A percentile compares a stretch with the other conserved stretches of the same genome.
Conservation (phyloP, 2,329 filamentous ascomycete species). For the Botrytis cinerea region DNA sequence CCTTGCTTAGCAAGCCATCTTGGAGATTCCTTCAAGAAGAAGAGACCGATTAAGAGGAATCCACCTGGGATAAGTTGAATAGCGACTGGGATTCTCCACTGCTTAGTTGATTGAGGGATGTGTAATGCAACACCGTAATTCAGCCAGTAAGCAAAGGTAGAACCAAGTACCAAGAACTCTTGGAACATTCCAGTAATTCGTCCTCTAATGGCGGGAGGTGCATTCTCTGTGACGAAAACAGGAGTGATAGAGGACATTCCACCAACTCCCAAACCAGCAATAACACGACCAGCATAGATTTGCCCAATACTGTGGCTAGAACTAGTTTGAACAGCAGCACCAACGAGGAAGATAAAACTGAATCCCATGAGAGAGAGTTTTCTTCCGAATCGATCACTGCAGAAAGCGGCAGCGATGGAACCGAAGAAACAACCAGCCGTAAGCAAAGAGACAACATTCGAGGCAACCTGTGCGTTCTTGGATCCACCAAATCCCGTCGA, state of each 20-base stretch:
- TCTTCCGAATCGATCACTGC: conserved; percentile 50
- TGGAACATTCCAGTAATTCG: conserved; percentile 48
- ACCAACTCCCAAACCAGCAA: conserved; percentile 46
- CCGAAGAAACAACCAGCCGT: conserved; percentile 55
- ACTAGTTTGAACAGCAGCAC: conserved; percentile 29
- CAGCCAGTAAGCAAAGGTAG: conserved; percentile 57
- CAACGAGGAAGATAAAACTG: conserved; percentile 44
- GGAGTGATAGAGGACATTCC: conserved; percentile 51
- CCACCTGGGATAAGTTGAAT: conserved; percentile 34
- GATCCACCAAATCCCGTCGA: conserved; percentile 29
- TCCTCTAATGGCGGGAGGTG: conserved; percentile 47
- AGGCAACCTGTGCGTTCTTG: conserved; percentile 30
- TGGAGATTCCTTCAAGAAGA: conserved; percentile 47
- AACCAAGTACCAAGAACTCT: conserved; percentile 44
- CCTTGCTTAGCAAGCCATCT: conserved; percentile 69
- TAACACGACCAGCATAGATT: conserved; percentile 34
- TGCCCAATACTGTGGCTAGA: conserved; percentile 28
- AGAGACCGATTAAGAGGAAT: conserved; percentile 45
- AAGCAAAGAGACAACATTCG: conserved; percentile 51
- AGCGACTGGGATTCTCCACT: conserved; percentile 50
- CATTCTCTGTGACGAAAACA: conserved; percentile 50
- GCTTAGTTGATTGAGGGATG: conserved; percentile 44
- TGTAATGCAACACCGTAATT: conserved; percentile 46
- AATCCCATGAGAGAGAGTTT: conserved; percentile 50
- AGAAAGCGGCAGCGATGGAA: conserved; percentile 51